Evolutionary conservation across 257 asterid genomes (phyloP), one percentile per base, ranked within the genome.

Genomic region (Apocynum venetum): DNA sequence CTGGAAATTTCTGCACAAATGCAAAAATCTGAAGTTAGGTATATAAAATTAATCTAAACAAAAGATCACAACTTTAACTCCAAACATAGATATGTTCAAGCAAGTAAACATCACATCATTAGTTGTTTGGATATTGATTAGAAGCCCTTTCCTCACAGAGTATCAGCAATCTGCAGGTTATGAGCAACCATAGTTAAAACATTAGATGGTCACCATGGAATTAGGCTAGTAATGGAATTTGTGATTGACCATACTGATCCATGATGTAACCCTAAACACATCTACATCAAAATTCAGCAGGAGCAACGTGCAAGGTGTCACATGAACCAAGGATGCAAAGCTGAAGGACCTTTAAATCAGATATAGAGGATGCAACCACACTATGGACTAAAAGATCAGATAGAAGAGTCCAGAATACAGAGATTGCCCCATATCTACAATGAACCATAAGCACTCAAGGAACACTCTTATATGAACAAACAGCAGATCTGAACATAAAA

Each of bases 291-390:
- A 56, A 57, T 17, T 53, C 13, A 44, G 52, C 46, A 77, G 70
- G 60, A 36, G 5, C 44, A 38, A 19, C 43, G 60, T 48, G 5
- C 44, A 38, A 19, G 57, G 19, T 40, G 46, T 41, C 20, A 67
- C 20, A 68, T 55, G 38, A 25, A 77, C 44, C 36, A 77, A 31
- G 14, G 57, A 55, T 35, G 68, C 80, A 56, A 14, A 56, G 35
- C 73, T 71, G 31, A 40, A 71, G 7, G 57, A 19, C 6, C 7
- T 4, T 46, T 52, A 44, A 40, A 67, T 67, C 69, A 53, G 14
- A 43, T 53, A 2, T 10, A 35, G 36, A n/a, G 36, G 55, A 60
- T 2, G 17, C 71, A 46, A 60, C 71, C 11, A 46, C 57, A 19
- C 35, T 13, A 7, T 46, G 49, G 25, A 43, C 4, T 19, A 13